Evolutionary conservation across 352 stramenopile genomes (phyloP), one percentile per base, ranked within the genome.

Genomic region (Phytophthora cryptogea): DNA sequence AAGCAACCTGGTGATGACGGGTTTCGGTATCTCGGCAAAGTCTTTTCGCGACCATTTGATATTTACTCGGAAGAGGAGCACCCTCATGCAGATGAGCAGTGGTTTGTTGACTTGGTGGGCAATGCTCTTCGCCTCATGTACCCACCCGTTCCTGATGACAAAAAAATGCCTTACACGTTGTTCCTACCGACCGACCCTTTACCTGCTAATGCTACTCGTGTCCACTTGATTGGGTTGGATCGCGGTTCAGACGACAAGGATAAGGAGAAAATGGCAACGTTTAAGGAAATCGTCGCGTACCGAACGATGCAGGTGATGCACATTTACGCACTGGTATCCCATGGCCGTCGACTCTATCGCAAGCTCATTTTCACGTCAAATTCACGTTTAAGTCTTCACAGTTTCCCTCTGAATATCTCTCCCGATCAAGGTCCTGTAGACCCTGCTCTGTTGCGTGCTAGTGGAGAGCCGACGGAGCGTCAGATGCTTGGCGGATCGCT

Each of bases 231-330:
- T 27, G 87, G 81, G 0, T 68, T 90, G 8, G 83, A 94, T 30
- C 61, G 83, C 56, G 81, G 84, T 3, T 78, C 72, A 16, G 85
- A 88, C 57, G 84, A 92, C 33, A 90, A 89, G 52, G 81, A 90
- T 28, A 82, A 78, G 14, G 81, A 94, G 28, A 88, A 88, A 41
- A 77, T 94, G 31, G 59, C 74, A 20, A 99, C 96, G 0, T 92
- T 99, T 44, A 99, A 99, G 62, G 97, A 99, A 76, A 90, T 99
- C 39, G 77, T 99, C 13, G 94, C 98, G 5, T 98, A 97, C 54
- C 83, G 96, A 41, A 55, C 71, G 13, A 77, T 90, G 59, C 67
- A 98, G 39, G 83, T 98, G 17, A 89, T 99, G 33, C 95, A 98
- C 39, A 86, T 99, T 16, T 99, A 97, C 73, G 95, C 98, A 46